Percentiles rank a stretch among this genome's conserved stretches.
Evolutionary conservation across 2,329 filamentous ascomycete genomes (phyloP).

Genomic region (Talaromyces sp.): DNA sequence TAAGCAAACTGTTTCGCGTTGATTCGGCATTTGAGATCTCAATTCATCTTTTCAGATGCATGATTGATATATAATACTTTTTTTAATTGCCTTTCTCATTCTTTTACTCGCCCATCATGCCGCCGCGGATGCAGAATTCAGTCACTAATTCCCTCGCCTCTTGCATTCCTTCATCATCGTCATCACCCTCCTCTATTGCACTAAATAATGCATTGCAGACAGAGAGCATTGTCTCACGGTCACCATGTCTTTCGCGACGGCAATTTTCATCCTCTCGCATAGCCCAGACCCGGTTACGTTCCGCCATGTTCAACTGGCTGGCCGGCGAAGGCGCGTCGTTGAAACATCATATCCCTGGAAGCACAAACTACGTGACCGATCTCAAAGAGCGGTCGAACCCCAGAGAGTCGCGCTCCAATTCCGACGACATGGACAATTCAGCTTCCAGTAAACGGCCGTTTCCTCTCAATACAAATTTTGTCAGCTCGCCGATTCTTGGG

Average conservation of each 20-base stretch:
- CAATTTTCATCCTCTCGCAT: constrained; percentile 28
- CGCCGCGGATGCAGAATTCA: constrained; percentile 33
- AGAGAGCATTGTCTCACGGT: background rate
- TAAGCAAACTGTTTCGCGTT: background rate
- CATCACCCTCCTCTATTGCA: constrained; percentile 17
- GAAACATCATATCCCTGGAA: constrained; percentile 26
- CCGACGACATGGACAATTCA: background rate
- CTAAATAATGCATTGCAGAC: constrained; percentile 11
- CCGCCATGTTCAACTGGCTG: constrained; percentile 55
- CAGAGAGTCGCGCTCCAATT: background rate
- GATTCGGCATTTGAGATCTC: background rate
- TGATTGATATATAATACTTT: background rate
- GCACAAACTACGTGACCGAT: constrained; percentile 26
- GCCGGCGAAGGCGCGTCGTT: constrained; percentile 30
- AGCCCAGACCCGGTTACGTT: constrained; percentile 45
- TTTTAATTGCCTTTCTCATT: background rate
- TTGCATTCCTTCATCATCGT: constrained; percentile 19
- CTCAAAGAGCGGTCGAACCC: constrained; percentile 11
- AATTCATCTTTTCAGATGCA: background rate
- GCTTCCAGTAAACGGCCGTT: constrained; percentile 53
- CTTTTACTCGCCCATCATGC: constrained; percentile 22
- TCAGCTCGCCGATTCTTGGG: constrained; percentile 66
- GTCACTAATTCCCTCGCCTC: constrained; percentile 25
- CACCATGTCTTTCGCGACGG: constrained; percentile 16
- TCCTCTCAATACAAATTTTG: constrained; percentile 65